phyloP scores from a whole-genome alignment of 2,329 filamentous ascomycete genomes.

The Pyrenochaeta sp. region DNA sequence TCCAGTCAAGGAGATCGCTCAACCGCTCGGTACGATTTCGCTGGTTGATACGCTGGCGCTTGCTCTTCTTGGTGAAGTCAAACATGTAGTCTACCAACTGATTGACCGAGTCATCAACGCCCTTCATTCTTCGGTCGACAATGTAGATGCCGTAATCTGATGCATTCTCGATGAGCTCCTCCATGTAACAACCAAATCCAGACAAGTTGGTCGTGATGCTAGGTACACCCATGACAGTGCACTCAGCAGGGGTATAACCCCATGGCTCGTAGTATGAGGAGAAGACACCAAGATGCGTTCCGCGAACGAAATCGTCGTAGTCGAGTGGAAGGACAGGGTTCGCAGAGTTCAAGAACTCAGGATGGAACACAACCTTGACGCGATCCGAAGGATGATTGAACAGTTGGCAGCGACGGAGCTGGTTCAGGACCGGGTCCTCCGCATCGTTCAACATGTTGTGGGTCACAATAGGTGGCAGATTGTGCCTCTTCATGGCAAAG shows the following conservation, averaged over 20 bases:
- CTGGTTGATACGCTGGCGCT: constrained; percentile 97
- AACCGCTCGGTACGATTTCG: constrained; percentile 94
- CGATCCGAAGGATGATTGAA: constrained; percentile 96
- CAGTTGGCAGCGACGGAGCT: constrained; percentile 92
- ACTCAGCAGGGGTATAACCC: constrained; percentile 98
- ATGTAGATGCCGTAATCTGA: constrained; percentile 99
- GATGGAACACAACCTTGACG: constrained; percentile 98
- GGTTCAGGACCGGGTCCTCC: constrained; percentile 94
- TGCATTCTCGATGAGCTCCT: constrained; percentile 97
- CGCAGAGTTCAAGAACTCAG: constrained; percentile 93
- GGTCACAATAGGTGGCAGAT: constrained; percentile 92
- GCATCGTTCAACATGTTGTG: constrained; percentile 98
- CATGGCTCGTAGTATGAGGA: constrained; percentile 98
- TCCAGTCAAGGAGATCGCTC: constrained; percentile 96
- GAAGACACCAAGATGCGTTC: constrained; percentile 94
- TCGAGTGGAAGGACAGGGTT: constrained; percentile 95
- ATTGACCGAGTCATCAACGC: constrained; percentile 96
- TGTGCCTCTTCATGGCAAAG: constrained; percentile 95
- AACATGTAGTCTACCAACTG: constrained; percentile 92
- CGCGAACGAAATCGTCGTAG: constrained; percentile 98
- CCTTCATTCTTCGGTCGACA: constrained; percentile 93
- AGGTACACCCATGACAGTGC: constrained; percentile 98
- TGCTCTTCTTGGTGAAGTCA: constrained; percentile 91
- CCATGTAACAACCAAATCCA: constrained; percentile 99
- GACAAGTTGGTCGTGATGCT: constrained; percentile 98